Percentiles rank a stretch among this genome's conserved stretches.
Conservation (phyloP, 2,329 filamentous ascomycete species). For the Whalleya microplaca region DNA sequence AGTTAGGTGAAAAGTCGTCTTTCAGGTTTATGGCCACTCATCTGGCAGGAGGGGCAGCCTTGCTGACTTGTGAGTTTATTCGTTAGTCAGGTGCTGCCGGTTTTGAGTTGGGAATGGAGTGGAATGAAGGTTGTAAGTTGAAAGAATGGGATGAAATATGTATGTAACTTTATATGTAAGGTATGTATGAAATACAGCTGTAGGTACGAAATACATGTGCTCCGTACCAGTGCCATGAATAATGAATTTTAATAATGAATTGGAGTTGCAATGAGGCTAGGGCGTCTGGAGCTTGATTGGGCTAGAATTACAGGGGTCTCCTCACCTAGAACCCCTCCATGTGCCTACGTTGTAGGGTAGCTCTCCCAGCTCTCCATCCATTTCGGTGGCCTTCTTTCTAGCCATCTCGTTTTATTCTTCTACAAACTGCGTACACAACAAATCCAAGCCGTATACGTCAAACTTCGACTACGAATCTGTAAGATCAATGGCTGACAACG, state of each 20-base stretch:
- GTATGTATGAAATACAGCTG: neutral
- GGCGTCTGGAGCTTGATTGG: neutral
- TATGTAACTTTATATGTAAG: neutral
- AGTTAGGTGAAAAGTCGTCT: neutral
- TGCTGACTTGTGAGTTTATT: neutral
- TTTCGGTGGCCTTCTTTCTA: slow-evolving; percentile 20
- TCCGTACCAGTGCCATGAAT: neutral
- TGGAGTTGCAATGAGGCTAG: slow-evolving; percentile 1
- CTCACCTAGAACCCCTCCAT: slow-evolving; percentile 4
- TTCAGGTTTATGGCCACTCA: neutral
- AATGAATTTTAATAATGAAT: neutral
- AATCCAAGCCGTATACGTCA: neutral
- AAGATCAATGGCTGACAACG: slow-evolving; percentile 30
- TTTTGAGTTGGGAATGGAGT: neutral
- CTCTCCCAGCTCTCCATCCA: neutral
- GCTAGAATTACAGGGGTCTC: neutral
- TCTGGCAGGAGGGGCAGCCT: neutral
- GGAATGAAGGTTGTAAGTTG: neutral
- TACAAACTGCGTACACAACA: neutral
- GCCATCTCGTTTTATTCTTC: slow-evolving; percentile 20
- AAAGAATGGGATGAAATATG: neutral
- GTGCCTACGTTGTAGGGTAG: too few relatives aligned
- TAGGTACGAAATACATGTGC: too few relatives aligned
- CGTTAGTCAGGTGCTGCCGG: neutral
- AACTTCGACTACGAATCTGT: neutral